Percentiles rank a stretch among this genome's conserved stretches.
These are phyloP conservation scores for Tricholoma hemisulphureum DNA, from an alignment of 768 basidiomycete genomes.

Conservation along the genomic window DNA sequence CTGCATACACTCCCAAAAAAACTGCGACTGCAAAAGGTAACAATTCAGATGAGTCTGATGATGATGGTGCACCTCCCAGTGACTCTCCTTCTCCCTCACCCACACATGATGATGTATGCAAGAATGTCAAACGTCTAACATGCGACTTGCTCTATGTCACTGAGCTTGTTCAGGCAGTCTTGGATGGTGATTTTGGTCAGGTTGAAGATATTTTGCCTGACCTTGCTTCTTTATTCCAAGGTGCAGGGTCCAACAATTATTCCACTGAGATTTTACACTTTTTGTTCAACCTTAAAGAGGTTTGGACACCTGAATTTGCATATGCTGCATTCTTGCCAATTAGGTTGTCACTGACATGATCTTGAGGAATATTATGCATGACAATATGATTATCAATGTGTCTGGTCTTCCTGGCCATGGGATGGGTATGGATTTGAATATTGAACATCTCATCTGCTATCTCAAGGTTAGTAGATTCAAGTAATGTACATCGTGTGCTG, in stretches of 20 bases:
- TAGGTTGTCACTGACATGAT: not conserved
- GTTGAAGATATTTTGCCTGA: slow-evolving; percentile 23
- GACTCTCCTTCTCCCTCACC: not conserved
- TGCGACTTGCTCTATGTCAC: slow-evolving; percentile 30
- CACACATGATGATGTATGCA: slow-evolving; percentile 14
- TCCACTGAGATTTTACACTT: slow-evolving; percentile 30
- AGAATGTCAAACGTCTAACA: slow-evolving; percentile 26
- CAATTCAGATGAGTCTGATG: no score
- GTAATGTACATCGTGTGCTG: no score
- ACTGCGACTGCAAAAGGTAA: not conserved
- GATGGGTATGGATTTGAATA: slow-evolving; percentile 37
- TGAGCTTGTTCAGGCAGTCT: slow-evolving; percentile 26
- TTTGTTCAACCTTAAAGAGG: slow-evolving; percentile 26
- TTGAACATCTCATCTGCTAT: slow-evolving; percentile 35
- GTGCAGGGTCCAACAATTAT: slow-evolving; percentile 33
- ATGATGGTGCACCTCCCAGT: no score
- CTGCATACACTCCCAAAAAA: not conserved
- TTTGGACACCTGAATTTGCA: slow-evolving; percentile 29
- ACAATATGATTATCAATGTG: slow-evolving; percentile 34
- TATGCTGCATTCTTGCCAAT: slow-evolving; percentile 3
- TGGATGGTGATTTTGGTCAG: slow-evolving; percentile 32
- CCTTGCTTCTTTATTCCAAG: slow-evolving; percentile 29
- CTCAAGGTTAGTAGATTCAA: slow-evolving; percentile 24
- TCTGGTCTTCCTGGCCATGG: slow-evolving; percentile 31
- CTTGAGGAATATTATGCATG: slow-evolving; percentile 34